These are phyloP conservation scores for Russula dissimulans DNA, from an alignment of 768 basidiomycete genomes.

Conservation along the genomic window DNA sequence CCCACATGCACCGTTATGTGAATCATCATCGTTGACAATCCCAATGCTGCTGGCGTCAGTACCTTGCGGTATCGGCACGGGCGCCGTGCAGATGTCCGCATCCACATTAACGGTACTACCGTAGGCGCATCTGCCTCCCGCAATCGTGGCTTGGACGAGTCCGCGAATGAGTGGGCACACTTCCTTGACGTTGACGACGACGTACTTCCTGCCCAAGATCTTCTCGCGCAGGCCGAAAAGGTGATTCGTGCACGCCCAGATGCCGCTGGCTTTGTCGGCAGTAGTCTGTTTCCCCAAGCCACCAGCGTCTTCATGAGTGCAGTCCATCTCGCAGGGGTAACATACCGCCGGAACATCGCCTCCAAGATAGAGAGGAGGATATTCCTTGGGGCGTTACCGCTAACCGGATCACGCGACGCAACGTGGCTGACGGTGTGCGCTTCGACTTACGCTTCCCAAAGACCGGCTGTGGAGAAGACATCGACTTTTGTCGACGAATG, in stretches of 20 bases:
- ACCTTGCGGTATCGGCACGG: slow-evolving; percentile 34
- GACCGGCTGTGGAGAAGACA: slow-evolving; percentile 57
- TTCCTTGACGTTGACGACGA: slow-evolving; percentile 68
- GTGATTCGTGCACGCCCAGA: slow-evolving; percentile 26
- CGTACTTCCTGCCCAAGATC: slow-evolving; percentile 32
- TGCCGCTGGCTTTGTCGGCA: slow-evolving; percentile 50
- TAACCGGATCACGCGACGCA: slow-evolving; percentile 43
- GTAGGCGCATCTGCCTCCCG: slow-evolving; percentile 45
- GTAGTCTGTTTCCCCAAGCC: slow-evolving; percentile 39
- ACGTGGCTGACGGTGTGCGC: slow-evolving; percentile 35
- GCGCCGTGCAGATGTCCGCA: slow-evolving; percentile 41
- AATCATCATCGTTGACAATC: slow-evolving; percentile 50
- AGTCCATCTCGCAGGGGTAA: slow-evolving; percentile 46
- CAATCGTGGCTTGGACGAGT: slow-evolving; percentile 46
- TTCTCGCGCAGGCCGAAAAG: slow-evolving; percentile 40
- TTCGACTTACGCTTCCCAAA: slow-evolving; percentile 46
- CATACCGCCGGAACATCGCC: slow-evolving; percentile 56
- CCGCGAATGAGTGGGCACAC: slow-evolving; percentile 46
- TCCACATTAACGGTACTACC: slow-evolving; percentile 40
- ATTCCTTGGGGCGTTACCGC: slow-evolving; percentile 59
- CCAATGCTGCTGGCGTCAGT: slow-evolving; percentile 32
- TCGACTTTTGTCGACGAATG: slow-evolving; percentile 47
- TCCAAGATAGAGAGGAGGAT: slow-evolving; percentile 35
- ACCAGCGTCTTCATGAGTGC: slow-evolving; percentile 43
- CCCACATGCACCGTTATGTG: slow-evolving; percentile 40